Conservation (phyloP, 1,139 yeast genomes). For the Sugiyamaella neomexicana region DNA sequence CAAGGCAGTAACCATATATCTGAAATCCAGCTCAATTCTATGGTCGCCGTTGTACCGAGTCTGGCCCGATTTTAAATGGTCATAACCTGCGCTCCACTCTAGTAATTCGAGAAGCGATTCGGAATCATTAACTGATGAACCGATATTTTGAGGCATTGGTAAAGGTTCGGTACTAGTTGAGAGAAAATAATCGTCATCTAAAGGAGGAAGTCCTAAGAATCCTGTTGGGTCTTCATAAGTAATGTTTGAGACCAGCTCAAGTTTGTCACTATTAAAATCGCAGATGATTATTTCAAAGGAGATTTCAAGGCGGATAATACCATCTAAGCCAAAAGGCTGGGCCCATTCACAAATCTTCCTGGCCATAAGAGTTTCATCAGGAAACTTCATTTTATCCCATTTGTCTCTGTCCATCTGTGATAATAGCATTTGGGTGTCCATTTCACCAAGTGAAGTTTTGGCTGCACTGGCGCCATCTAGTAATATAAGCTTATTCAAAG, state of each 20-base stretch:
- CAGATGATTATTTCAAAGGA: conserved; percentile 59
- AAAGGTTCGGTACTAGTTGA: background rate
- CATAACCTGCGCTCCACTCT: conserved; percentile 43
- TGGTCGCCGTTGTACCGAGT: conserved; percentile 48
- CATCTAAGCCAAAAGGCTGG: conserved; percentile 49
- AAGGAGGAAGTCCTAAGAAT: conserved; percentile 41
- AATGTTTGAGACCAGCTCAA: conserved; percentile 48
- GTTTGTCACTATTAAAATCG: conserved; percentile 47
- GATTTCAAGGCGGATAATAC: conserved; percentile 53
- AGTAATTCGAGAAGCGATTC: conserved; percentile 8
- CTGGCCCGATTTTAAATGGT: conserved; percentile 47
- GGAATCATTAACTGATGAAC: background rate
- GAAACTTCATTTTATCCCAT: conserved; percentile 6
- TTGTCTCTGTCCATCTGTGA: conserved; percentile 36
- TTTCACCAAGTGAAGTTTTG: conserved; percentile 49
- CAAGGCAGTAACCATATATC: conserved; percentile 51
- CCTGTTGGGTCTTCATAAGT: conserved; percentile 37
- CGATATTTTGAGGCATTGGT: background rate
- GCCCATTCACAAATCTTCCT: conserved; percentile 56
- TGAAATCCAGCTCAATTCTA: conserved; percentile 50
- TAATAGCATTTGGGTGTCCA: conserved; percentile 56
- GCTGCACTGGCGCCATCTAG: conserved; percentile 62
- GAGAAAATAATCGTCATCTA: conserved; percentile 19
- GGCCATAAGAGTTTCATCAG: conserved; percentile 18
- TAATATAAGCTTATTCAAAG: conserved; percentile 49